Evolutionary conservation across 2,329 filamentous ascomycete species (phyloP).

Genomic region (Bipolaris oryzae): DNA sequence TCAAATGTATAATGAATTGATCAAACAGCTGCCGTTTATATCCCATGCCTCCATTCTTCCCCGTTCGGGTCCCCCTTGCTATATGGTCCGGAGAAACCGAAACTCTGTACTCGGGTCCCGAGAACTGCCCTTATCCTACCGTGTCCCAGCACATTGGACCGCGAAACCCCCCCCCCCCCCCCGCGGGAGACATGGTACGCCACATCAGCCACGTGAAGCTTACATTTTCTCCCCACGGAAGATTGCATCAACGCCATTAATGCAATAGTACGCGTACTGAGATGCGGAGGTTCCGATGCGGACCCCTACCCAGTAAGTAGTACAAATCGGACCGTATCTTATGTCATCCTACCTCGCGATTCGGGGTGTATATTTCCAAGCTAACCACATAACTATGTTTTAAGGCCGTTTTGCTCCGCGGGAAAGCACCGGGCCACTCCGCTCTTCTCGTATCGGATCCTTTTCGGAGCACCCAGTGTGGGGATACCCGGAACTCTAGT

Average conservation of each 20-base stretch:
- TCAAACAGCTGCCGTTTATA: neutral
- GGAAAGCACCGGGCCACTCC: neutral
- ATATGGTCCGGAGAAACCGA: neutral
- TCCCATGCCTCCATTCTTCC: neutral
- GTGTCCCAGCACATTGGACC: neutral
- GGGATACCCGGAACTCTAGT: neutral
- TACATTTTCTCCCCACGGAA: neutral
- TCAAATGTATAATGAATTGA: neutral
- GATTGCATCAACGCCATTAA: neutral
- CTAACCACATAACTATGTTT: neutral
- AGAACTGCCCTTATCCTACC: neutral
- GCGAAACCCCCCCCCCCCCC: neutral
- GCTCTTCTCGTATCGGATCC: neutral
- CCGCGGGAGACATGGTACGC: neutral
- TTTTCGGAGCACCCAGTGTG: neutral
- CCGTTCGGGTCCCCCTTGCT: neutral
- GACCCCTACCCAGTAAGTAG: neutral
- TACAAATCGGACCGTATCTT: neutral
- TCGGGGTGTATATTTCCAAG: neutral
- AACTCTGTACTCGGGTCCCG: neutral
- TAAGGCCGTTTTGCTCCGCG: neutral
- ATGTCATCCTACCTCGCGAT: neutral
- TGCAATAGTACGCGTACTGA: neutral
- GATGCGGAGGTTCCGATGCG: neutral
- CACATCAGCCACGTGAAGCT: neutral